Percentiles rank a stretch among this genome's conserved stretches.
phyloP scores from a whole-genome alignment of 2,329 filamentous ascomycete species.

The Beauveria pseudobassiana region DNA sequence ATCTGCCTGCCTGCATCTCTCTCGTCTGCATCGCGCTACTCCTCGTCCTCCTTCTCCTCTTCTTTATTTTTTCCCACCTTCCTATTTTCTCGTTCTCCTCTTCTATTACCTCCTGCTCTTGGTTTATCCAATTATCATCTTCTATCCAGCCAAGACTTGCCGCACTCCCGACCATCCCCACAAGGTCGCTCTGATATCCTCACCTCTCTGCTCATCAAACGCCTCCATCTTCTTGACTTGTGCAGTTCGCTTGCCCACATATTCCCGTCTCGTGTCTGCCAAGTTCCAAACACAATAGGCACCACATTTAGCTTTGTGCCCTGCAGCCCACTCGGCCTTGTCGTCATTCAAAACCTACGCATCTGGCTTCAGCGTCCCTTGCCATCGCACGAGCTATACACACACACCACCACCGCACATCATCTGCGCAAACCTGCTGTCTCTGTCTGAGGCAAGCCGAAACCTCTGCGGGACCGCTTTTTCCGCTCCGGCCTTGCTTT shows the following conservation, averaged over 20 bases:
- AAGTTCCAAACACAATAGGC: background rate
- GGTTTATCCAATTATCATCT: background rate
- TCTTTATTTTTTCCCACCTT: background rate
- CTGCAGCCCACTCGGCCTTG: background rate
- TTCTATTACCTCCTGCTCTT: background rate
- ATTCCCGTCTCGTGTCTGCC: constrained; percentile 5
- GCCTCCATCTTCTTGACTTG: background rate
- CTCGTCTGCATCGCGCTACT: background rate
- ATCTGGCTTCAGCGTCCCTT: background rate
- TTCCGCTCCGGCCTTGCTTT: background rate
- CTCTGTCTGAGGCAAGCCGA: background rate
- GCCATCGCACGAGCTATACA: constrained; percentile 1
- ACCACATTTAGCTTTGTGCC: constrained; percentile 3
- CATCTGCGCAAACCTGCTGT: background rate
- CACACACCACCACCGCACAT: constrained; percentile 6
- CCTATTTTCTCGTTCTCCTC: background rate
- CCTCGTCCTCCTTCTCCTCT: background rate
- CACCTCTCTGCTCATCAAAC: background rate
- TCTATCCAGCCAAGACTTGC: background rate
- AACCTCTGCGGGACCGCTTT: background rate
- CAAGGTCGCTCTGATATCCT: constrained; percentile 2
- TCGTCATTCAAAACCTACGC: constrained; percentile 4
- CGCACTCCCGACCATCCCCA: background rate
- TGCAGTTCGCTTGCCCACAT: background rate
- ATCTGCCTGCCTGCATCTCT: background rate